Evolutionary conservation across 331 rosid species (phyloP), one percentile per base, ranked within the genome.

Genomic region (Cydonia oblonga): DNA sequence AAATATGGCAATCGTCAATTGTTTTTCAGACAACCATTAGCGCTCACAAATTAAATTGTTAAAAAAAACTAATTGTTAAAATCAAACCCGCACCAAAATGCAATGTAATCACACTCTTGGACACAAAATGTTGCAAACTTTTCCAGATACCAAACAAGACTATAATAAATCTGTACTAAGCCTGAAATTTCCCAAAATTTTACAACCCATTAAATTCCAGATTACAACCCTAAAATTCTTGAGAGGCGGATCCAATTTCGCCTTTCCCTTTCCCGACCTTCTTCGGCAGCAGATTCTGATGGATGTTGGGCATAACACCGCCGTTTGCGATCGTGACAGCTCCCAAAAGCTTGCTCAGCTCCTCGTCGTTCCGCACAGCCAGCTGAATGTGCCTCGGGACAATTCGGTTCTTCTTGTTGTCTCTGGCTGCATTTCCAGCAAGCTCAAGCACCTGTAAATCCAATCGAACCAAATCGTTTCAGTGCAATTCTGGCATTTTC

Each of bases 281-380:
- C 81, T 81, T 87, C 15, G 92, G 92, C 44, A 87, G 56, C 6
- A 87, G 78, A 52, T n/a, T 69, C 78, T 77, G 90, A 66, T 87
- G 86, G 23, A 87, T 85, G 38, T 85, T 87, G 1, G 92, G 92
- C 77, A 87, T 18, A 8, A 87, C 92, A 1, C 92, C 92, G 1
- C 92, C 92, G 13, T 75, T 81, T 1, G 92, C 88, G 18, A 87
- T 87, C 0, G 92, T 87, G 2, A 87, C 92, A 10, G 75, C 18
- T 7, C 92, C 92, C 67, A 85, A 29, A 22, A 87, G 92, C 82
- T 81, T 87, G 82, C 88, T 87, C 77, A 87, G 51, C 68, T 87
- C 92, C 66, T 87, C 92, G 1, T 87, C 92, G 18, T 87, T 87
- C 1, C 92, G 77, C 20, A 87, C 87, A 10, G 89, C 91, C 46